Conservation (phyloP, 495 filamentous ascomycete genomes). For the Xylaria castorea region DNA sequence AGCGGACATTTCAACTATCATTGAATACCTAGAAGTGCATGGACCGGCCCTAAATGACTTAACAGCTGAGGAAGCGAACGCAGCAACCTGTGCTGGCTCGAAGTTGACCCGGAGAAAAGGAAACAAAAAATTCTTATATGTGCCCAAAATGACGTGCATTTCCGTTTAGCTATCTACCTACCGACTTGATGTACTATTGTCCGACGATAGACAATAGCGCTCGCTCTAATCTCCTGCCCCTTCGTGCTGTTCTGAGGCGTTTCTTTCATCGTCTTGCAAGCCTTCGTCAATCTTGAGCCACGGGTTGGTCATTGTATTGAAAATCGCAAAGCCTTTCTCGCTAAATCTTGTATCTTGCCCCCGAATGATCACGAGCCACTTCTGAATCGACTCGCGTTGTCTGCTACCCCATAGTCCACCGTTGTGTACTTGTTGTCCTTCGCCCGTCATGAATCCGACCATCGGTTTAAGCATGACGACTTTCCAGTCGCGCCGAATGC, state of each 20-base stretch:
- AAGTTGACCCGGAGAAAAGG: not conserved
- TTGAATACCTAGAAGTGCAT: no score
- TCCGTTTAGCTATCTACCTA: not conserved
- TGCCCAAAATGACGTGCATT: not conserved
- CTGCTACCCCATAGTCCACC: not conserved
- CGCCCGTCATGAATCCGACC: conserved; percentile 14
- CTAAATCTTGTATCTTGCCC: conserved; percentile 13
- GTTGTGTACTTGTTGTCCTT: not conserved
- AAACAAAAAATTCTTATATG: not conserved
- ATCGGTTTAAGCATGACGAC: conserved; percentile 15
- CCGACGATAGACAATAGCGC: not conserved
- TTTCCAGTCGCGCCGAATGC: conserved; percentile 25
- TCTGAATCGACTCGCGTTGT: conserved; percentile 14
- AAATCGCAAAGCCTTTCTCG: conserved; percentile 7
- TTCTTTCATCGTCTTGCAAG: not conserved
- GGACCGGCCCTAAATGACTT: not conserved
- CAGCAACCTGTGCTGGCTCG: not conserved
- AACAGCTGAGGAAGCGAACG: not conserved
- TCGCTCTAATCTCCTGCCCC: not conserved
- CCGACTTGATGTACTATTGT: not conserved
- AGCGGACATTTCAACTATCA: no score
- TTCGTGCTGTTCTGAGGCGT: not conserved
- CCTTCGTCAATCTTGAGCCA: conserved; percentile 17
- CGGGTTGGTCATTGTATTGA: conserved; percentile 23
- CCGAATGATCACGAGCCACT: conserved; percentile 22